Base-by-base conservation (phyloP, 2,329 filamentous ascomycete genomes). In the Nigrograna mackinnonii region DNA sequence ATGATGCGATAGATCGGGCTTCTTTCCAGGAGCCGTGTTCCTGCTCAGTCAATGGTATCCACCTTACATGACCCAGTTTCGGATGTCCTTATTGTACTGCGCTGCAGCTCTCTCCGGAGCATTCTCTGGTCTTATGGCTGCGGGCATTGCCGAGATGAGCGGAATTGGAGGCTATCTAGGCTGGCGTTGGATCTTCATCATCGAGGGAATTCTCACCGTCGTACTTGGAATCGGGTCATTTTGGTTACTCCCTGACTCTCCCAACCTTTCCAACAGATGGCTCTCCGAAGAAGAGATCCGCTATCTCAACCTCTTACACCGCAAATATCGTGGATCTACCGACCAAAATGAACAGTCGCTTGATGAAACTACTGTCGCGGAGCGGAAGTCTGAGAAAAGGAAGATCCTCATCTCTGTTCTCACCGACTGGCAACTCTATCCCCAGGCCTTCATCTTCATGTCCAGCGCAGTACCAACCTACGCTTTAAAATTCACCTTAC, bases 41-140 rank as follows among this genome's bases (percentile, higher is more conserved):
- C 75, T 80, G 39, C 68, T 82, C 9, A 79, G 77, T 1, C 79
- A 79, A 63, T 84, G 79, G 77, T 83, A 83, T 49, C 76, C 75
- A 35, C 69, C 74, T 18, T 71, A 77, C 28, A 78, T 81, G 52
- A 66, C 74, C 44, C 77, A 79, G 31, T 79, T 73, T 30, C 68
- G 79, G 5, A 73, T 81, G 38, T 75, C 77, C 4, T 64, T 82
- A n/a, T 83, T 82, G 52, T 82, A 76, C 54, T 78, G 73, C 26
- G 76, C 76, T n/a, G 74, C 75, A 3, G 72, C 76, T 9, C 60
- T 79, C 7, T 78, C 79, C 0, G 77, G 77, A 16, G 79, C 79
- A 1, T 82, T 83, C 55, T 78, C 78, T 13, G 79, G 79, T 2
- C 60, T 84, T 11, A 66, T 84, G 1, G 79, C 80, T 2, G 75